Evolutionary conservation across 306 rosid species (phyloP).

Genomic region (Begonia peltatifolia): DNA sequence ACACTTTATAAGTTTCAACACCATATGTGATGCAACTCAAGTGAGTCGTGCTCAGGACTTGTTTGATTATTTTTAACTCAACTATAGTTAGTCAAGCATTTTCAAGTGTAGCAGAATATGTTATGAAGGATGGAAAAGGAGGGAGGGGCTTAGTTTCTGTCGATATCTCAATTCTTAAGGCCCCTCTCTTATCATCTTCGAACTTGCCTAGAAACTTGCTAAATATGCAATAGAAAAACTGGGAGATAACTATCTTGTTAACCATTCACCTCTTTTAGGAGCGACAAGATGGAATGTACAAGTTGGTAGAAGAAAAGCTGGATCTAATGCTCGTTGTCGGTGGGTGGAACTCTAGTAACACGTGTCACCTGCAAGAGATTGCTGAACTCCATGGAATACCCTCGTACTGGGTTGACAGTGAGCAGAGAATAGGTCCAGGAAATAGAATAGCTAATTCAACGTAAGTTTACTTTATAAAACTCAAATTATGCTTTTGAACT

Average conservation of each 20-base stretch:
- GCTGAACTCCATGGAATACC: conserved; percentile 91
- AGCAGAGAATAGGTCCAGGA: conserved; percentile 93
- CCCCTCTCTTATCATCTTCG: no score
- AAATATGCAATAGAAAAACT: no score
- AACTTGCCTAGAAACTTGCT: no score
- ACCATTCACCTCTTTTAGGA: conserved; percentile 29
- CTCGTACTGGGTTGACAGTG: conserved; percentile 88
- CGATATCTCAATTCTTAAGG: no score
- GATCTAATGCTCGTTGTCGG: conserved; percentile 86
- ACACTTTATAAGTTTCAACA: conserved; percentile 86
- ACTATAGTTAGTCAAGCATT: no score
- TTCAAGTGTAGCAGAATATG: no score
- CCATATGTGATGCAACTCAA: conserved; percentile 97
- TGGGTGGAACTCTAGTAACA: conserved; percentile 97
- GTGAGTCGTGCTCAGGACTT: no score
- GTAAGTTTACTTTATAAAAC: conserved; percentile 22
- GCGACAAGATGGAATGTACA: conserved; percentile 97
- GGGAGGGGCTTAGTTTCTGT: not conserved
- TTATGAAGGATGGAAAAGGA: no score
- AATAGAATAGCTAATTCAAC: conserved; percentile 71
- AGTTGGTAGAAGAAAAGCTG: conserved; percentile 68
- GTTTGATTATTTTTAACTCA: no score
- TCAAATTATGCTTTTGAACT: no score
- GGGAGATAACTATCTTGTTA: no score
- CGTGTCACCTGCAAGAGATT: conserved; percentile 95